A percentile compares a stretch with the other conserved stretches of the same genome.
These are phyloP conservation scores for Cystobasidium slooffiae DNA, from an alignment of 1,284 basidiomycete species.

Conservation along the genomic window DNA sequence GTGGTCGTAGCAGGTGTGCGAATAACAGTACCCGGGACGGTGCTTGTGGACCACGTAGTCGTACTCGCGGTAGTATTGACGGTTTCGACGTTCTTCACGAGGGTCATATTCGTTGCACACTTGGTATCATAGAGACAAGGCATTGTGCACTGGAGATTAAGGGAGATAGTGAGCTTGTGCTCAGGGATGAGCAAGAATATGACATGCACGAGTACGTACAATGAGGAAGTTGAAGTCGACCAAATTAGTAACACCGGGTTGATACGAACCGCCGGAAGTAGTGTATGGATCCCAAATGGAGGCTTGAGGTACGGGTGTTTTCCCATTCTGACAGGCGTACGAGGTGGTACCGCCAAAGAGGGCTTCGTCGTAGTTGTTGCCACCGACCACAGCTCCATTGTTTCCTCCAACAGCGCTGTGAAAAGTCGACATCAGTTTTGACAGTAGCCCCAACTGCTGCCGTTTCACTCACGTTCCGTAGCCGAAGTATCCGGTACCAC, in stretches of 20 bases:
- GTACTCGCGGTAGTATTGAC: slow-evolving; percentile 15
- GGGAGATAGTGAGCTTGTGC: background rate
- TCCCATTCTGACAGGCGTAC: slow-evolving; percentile 44
- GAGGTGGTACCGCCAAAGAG: slow-evolving; percentile 49
- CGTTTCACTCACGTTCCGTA: slow-evolving; percentile 46
- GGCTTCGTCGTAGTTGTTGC: slow-evolving; percentile 50
- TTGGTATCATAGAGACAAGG: slow-evolving; percentile 28
- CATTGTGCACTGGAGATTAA: slow-evolving; percentile 36
- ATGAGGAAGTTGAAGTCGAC: slow-evolving; percentile 46
- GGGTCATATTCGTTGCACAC: slow-evolving; percentile 25
- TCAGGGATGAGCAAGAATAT: background rate
- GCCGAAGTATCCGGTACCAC: slow-evolving; percentile 50
- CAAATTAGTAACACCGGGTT: slow-evolving; percentile 40
- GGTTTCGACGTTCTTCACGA: background rate
- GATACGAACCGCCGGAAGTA: slow-evolving; percentile 43
- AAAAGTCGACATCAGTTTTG: background rate
- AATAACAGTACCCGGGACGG: background rate
- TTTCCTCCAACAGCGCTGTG: slow-evolving; percentile 48
- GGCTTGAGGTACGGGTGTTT: slow-evolving; percentile 47
- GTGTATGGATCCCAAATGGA: slow-evolving; percentile 50
- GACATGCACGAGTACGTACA: background rate
- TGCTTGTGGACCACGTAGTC: slow-evolving; percentile 14
- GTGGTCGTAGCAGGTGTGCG: slow-evolving; percentile 6
- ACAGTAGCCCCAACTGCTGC: background rate
- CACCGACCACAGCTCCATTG: slow-evolving; percentile 44